Evolutionary conservation across 768 basidiomycete species (phyloP), one percentile per base, ranked within the genome.

Genomic region (Russula lepida): DNA sequence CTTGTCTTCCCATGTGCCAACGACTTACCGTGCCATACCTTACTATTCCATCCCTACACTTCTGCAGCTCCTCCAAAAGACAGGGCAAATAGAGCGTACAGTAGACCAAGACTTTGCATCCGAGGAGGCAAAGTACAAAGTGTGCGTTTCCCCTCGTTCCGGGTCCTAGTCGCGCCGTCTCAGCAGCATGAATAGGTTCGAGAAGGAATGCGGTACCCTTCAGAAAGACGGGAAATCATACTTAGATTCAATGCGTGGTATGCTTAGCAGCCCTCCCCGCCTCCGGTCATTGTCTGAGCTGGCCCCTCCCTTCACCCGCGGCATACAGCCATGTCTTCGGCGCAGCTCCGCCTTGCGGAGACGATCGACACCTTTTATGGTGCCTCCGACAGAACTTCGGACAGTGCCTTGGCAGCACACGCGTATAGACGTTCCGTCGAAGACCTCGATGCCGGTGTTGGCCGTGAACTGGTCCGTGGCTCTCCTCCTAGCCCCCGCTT

Each of bases 181-280:
- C 43, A 52, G 19, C 30, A 23, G 17, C 37, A 17, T 35, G 41
- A 9, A 47, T 63, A 98, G 95, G 33, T 92, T 88, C 74, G 95
- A 99, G 81, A 99, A 98, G 78, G 95, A 98, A 80, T 89, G 89
- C 58, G 86, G 88, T 70, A 82, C 82, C 8, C 74, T 99, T 49
- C 97, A 98, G 75, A 98, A 95, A 73, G 94, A 98, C 64, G 88
- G 89, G 70, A 99, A 98, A 77, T 83, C 81, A 0, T 99, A 97
- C 69, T 82, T 92, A 68, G 97, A 98, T 74, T 85, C 94, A 11
- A 93, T 98, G 88, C 84, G 90, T 72, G 84, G 94, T 92, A 66
- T 67, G 83, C 72, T 39, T 56, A 47, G 43, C 4, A 23, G 23
- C 13, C 28, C 41, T 43, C 54, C 46, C 46, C 35, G 19, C 48